phyloP scores from a whole-genome alignment of 2,329 filamentous ascomycete species.

The Parasarocladium wereldwijsianum region DNA sequence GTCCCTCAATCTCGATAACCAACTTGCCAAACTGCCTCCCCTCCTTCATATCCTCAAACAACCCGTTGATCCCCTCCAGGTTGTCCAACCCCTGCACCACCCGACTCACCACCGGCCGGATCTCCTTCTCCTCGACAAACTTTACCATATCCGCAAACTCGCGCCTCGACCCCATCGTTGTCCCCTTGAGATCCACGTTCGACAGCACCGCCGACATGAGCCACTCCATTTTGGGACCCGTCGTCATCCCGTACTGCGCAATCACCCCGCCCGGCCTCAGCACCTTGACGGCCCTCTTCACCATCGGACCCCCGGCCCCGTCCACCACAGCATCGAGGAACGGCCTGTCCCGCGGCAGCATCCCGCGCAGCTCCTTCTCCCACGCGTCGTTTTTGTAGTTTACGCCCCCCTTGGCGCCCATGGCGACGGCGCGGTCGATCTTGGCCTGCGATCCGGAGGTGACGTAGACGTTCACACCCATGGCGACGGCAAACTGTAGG shows the following conservation, averaged over 20 bases:
- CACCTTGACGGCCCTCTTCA: constrained; percentile 51
- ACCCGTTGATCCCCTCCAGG: constrained; percentile 58
- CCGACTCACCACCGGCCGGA: constrained; percentile 65
- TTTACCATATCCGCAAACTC: constrained; percentile 87
- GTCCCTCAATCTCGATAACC: constrained; percentile 54
- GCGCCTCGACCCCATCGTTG: constrained; percentile 78
- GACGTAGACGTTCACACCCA: constrained; percentile 68
- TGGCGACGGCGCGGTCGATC: constrained; percentile 51
- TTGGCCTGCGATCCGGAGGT: constrained; percentile 63
- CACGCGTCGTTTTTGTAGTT: constrained; percentile 65
- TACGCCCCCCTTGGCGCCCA: constrained; percentile 75
- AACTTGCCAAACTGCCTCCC: constrained; percentile 86
- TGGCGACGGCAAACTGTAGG: constrained; percentile 62
- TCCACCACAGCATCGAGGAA: constrained; percentile 77
- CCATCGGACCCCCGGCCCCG: constrained; percentile 75
- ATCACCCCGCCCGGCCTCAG: constrained; percentile 77
- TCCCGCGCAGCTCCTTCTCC: constrained; percentile 57
- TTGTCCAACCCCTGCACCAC: constrained; percentile 61
- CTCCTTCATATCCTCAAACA: constrained; percentile 81
- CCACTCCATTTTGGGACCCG: constrained; percentile 74
- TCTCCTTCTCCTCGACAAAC: constrained; percentile 60
- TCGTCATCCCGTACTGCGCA: constrained; percentile 81
- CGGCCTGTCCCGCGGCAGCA: constrained; percentile 50
- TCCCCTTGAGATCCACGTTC: constrained; percentile 76
- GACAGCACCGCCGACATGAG: constrained; percentile 69